Evolutionary conservation across 2,329 filamentous ascomycete genomes (phyloP), one percentile per base, ranked within the genome.

Genomic region (Fusarium cicatricum): DNA sequence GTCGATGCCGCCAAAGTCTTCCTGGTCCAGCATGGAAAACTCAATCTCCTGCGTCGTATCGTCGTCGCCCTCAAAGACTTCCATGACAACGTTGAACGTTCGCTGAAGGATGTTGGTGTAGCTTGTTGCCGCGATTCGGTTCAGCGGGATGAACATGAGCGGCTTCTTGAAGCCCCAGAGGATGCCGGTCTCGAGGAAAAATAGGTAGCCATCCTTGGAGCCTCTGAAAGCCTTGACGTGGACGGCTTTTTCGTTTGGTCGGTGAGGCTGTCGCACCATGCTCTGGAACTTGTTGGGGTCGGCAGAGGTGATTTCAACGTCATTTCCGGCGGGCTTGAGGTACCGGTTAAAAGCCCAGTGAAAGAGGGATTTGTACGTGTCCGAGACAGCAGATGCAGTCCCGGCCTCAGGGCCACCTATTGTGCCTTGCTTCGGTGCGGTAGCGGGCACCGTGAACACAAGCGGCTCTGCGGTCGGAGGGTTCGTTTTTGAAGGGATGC

Each of bases 131-230:
- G 78, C 77, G 44, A 90, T 85, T 11, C 82, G 78, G 46, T 83
- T 80, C 15, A 88, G 78, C 5, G 86, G 85, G 5, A 90, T 77
- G 64, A 89, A 89, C 17, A 88, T 74, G 2, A 90, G 71, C 1
- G 87, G 87, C 72, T 90, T 90, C 73, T 89, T 89, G 77, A 87
- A 90, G 1, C 80, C 86, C 85, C 86, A 90, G 8, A 90, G 70
- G 48, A 90, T 89, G 12, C 87, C 87, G 21, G 79, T 85, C 28
- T 85, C 81, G 14, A 90, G 74, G 68, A 90, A 89, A 68, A 89
- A 90, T 1, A 90, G 75, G 61, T 82, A 89, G 0, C 87, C 87
- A 55, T 90, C 87, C 70, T 90, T 90, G 53, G 82, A 86, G 16
- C 87, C 87, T 38, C 87, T 79, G 72, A 88, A 89, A 2, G 82